A percentile compares a stretch with the other conserved stretches of the same genome.
These are phyloP conservation scores for Lactarius pseudohatsudake DNA, from an alignment of 768 basidiomycete species.

Conservation along the genomic window DNA sequence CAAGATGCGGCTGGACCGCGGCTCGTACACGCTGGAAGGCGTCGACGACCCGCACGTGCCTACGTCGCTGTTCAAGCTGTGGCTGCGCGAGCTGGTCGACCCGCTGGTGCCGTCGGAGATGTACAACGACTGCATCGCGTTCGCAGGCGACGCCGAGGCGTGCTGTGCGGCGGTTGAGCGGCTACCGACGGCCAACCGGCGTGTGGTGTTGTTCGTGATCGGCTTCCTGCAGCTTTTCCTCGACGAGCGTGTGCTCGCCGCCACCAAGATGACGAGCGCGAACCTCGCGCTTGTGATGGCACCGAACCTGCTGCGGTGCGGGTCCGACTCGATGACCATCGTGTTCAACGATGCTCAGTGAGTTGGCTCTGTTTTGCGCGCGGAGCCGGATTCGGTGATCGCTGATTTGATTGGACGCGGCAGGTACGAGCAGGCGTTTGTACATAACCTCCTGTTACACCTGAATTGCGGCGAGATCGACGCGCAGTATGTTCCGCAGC, in stretches of 20 bases:
- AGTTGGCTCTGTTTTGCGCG: slow-evolving; percentile 35
- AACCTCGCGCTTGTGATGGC: slow-evolving; percentile 92
- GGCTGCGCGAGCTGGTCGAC: slow-evolving; percentile 88
- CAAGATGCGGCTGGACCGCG: slow-evolving; percentile 86
- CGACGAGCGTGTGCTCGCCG: slow-evolving; percentile 65
- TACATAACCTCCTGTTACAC: slow-evolving; percentile 79
- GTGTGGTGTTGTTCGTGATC: slow-evolving; percentile 84
- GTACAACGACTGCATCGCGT: slow-evolving; percentile 86
- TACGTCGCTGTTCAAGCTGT: slow-evolving; percentile 87
- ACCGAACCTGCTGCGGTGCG: slow-evolving; percentile 84
- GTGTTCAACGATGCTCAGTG: slow-evolving; percentile 92
- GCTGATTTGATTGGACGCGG: background rate
- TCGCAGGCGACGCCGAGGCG: slow-evolving; percentile 61
- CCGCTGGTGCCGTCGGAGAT: slow-evolving; percentile 89
- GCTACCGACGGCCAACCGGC: slow-evolving; percentile 84
- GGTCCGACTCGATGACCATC: slow-evolving; percentile 81
- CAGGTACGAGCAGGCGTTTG: slow-evolving; percentile 87
- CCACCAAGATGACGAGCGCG: slow-evolving; percentile 87
- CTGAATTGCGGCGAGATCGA: slow-evolving; percentile 78
- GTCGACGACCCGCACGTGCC: slow-evolving; percentile 90
- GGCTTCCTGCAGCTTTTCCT: slow-evolving; percentile 91
- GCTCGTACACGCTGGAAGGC: slow-evolving; percentile 86
- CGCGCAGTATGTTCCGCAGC: slow-evolving; percentile 69
- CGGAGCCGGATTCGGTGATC: background rate
- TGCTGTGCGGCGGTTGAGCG: slow-evolving; percentile 74